Evolutionary conservation across 2,329 filamentous ascomycete species (phyloP).

Genomic region (Cryphonectria carpinicola): DNA sequence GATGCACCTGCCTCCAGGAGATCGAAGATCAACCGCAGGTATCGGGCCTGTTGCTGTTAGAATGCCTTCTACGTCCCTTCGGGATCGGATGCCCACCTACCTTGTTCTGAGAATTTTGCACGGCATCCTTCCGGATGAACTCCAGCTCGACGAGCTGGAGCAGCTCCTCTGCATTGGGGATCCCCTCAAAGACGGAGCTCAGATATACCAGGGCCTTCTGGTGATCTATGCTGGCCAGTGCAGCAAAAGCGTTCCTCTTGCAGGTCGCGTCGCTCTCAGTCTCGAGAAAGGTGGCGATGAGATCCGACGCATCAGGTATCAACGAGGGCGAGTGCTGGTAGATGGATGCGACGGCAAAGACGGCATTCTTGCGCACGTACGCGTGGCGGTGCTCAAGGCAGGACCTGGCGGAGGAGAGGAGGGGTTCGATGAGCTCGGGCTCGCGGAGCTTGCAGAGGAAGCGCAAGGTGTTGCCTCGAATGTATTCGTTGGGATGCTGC

Average conservation of each 20-base stretch:
- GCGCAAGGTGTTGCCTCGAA: conserved; percentile 95
- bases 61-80: conserved; percentile 20
- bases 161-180: conserved; percentile 92
- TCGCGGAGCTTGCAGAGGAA: conserved; percentile 97
- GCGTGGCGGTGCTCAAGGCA: conserved; percentile 96
- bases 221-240: conserved; percentile 87
- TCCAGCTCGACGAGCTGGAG: conserved; percentile 92
- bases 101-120: conserved; percentile 94
- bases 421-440: conserved; percentile 91
- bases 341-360: conserved; percentile 92
- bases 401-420: conserved; percentile 86
- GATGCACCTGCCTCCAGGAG: conserved; percentile 90
- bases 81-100: conserved; percentile 46
- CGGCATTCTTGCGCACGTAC: conserved; percentile 97
- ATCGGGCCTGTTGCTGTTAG: conserved; percentile 68
- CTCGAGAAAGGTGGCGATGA: conserved; percentile 87
- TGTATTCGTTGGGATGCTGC: conserved; percentile 97
- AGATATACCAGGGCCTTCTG: conserved; percentile 89
- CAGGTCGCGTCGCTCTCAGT: conserved; percentile 92
- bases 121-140: conserved; percentile 97
- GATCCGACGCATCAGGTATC: conserved; percentile 93
- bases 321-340: conserved; percentile 87
- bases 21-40: conserved; percentile 94
- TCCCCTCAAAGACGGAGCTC: conserved; percentile 86
- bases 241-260: conserved; percentile 97